A percentile compares a stretch with the other conserved stretches of the same genome.
Evolutionary conservation across 2,329 filamentous ascomycete genomes (phyloP).

Genomic region (Leptographium wingfieldii): DNA sequence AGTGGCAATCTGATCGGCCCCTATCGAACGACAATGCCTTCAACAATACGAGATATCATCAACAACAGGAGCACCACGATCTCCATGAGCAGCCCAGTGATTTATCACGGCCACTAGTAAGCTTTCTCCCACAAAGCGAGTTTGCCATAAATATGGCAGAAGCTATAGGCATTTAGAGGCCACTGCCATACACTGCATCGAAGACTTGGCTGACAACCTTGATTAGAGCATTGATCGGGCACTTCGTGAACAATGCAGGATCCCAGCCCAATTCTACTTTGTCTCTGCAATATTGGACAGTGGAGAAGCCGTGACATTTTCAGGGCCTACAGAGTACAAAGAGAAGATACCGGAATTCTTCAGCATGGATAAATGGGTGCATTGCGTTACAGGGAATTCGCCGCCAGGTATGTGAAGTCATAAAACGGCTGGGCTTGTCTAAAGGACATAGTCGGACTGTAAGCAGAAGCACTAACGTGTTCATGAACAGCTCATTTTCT

Average conservation of each 20-base stretch:
- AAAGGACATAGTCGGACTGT: not conserved
- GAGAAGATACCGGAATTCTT: conserved; percentile 33
- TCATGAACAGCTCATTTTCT: not conserved
- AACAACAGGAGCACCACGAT: conserved; percentile 8
- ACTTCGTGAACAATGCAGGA: conserved; percentile 37
- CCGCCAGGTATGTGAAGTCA: conserved; percentile 20
- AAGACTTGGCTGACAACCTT: conserved; percentile 1
- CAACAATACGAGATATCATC: conserved; percentile 10
- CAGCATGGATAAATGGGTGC: conserved; percentile 27
- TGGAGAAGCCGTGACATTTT: conserved; percentile 31
- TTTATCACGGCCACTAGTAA: conserved; percentile 16
- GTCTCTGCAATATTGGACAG: conserved; percentile 37
- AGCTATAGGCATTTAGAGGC: not conserved
- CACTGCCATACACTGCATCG: not conserved
- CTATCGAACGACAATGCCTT: conserved; percentile 7
- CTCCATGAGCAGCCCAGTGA: conserved; percentile 3
- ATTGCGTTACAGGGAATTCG: conserved; percentile 22
- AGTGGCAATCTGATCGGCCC: conserved; percentile 13
- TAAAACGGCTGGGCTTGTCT: not conserved
- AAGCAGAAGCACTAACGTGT: not conserved
- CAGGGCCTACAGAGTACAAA: conserved; percentile 28
- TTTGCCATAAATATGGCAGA: not conserved
- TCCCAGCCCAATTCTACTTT: conserved; percentile 39
- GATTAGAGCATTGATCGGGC: conserved; percentile 30
- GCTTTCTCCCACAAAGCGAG: not conserved